phyloP scores from a whole-genome alignment of 805 yeast genomes.

The Zygosaccharomyces rouxii region DNA sequence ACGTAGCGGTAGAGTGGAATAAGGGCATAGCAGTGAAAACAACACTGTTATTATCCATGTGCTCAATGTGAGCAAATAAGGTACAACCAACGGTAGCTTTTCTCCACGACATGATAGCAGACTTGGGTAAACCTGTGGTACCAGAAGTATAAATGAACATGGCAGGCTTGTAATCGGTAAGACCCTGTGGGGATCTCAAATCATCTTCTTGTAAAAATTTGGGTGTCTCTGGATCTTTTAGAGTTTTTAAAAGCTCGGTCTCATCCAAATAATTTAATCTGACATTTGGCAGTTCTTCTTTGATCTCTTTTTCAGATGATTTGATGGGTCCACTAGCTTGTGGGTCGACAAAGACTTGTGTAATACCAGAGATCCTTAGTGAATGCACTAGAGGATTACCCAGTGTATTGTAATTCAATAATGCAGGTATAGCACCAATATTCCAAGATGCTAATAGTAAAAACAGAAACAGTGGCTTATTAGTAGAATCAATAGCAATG shows the following conservation, averaged over 20 bases:
- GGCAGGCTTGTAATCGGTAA: conserved; percentile 58
- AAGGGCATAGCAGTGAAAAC: conserved; percentile 92
- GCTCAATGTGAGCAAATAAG: conserved; percentile 65
- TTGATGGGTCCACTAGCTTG: conserved; percentile 52
- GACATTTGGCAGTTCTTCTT: conserved; percentile 37
- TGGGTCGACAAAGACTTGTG: conserved; percentile 69
- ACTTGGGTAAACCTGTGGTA: conserved; percentile 91
- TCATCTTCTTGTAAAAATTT: conserved; percentile 51
- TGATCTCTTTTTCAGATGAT: conserved; percentile 45
- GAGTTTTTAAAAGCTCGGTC: conserved; percentile 39
- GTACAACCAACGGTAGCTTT: conserved; percentile 69
- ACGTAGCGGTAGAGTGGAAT: conserved; percentile 90
- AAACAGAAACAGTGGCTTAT: conserved; percentile 76
- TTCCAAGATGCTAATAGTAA: conserved; percentile 88
- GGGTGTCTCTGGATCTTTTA: conserved; percentile 41
- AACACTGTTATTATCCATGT: conserved; percentile 48
- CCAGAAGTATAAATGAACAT: conserved; percentile 87
- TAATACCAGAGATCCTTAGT: conserved; percentile 59
- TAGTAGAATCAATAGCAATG: conserved; percentile 71
- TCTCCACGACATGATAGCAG: conserved; percentile 91
- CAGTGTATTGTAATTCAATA: conserved; percentile 72
- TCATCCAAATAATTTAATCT: conserved; percentile 51
- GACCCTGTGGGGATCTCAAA: conserved; percentile 50
- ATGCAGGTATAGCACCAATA: conserved; percentile 84
- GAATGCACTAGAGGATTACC: conserved; percentile 79